Conservation (phyloP, 306 rosid genomes). For the Oxytropis ochrocephala region DNA sequence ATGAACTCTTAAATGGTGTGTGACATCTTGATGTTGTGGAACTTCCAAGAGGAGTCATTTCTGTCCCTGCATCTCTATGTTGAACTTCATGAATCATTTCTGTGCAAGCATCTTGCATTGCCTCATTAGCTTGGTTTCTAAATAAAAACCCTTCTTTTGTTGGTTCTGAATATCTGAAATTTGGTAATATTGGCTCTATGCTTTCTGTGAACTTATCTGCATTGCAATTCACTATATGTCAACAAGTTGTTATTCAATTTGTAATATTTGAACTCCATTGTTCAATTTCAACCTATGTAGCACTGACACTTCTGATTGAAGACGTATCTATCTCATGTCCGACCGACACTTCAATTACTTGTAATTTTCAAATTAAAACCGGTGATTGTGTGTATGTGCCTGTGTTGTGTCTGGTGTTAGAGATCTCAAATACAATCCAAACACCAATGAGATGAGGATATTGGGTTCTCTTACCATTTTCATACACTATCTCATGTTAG, state of each 20-base stretch:
- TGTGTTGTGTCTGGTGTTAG: too few species aligned
- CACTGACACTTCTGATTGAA: too few species aligned
- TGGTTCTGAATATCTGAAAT: conserved; percentile 50
- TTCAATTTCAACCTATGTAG: too few species aligned
- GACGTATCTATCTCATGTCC: too few species aligned
- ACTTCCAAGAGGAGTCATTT: conserved; percentile 96
- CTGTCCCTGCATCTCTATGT: conserved; percentile 83
- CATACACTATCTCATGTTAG: background rate
- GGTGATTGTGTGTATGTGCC: too few species aligned
- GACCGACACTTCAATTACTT: too few species aligned
- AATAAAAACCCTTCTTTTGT: conserved; percentile 67
- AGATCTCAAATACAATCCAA: background rate
- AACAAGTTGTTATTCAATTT: background rate
- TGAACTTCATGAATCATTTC: conserved; percentile 47
- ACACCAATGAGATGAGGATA: background rate
- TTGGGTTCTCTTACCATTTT: background rate
- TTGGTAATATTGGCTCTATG: conserved; percentile 46
- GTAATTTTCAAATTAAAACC: too few species aligned
- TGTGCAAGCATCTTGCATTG: conserved; percentile 51
- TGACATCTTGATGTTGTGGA: conserved; percentile 90
- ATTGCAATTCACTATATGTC: conserved; percentile 25
- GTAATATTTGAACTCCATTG: background rate
- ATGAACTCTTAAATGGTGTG: conserved; percentile 74
- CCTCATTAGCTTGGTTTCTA: conserved; percentile 39
- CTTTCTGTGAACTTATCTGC: conserved; percentile 88